Evolutionary conservation across 2,329 filamentous ascomycete genomes (phyloP).

Genomic region (Fusarium beomiforme): DNA sequence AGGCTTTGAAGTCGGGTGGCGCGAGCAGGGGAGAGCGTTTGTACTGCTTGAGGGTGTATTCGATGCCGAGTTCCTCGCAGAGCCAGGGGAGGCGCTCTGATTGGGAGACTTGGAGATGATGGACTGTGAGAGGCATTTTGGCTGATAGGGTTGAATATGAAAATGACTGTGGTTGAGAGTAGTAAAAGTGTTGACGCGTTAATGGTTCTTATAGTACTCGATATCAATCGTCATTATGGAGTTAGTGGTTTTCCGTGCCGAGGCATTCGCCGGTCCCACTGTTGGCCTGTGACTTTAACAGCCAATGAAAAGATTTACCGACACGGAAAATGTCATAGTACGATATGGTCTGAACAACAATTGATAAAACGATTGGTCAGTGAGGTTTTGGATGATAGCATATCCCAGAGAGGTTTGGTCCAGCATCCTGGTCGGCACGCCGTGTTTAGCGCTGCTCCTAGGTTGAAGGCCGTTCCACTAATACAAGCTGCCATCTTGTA

Average conservation of each 20-base stretch:
- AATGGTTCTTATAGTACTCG: slow-evolving; percentile 3
- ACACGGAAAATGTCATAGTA: not conserved
- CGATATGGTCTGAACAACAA: no score
- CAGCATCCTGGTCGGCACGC: no score
- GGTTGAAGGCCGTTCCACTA: no score
- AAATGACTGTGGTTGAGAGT: not conserved
- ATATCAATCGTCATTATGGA: slow-evolving; percentile 5
- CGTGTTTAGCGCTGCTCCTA: no score
- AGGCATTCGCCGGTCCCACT: slow-evolving; percentile 23
- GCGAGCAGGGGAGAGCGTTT: slow-evolving; percentile 30
- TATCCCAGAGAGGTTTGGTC: no score
- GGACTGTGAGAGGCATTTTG: slow-evolving; percentile 52
- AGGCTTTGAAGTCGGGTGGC: slow-evolving; percentile 35
- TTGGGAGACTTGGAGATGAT: slow-evolving; percentile 67
- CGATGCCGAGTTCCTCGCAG: slow-evolving; percentile 69
- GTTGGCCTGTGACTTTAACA: fast-evolving
- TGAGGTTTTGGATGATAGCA: no score
- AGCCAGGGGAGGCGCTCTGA: slow-evolving; percentile 73
- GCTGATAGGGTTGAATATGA: no score
- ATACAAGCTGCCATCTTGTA: no score
- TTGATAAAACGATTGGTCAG: not conserved
- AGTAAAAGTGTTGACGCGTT: not conserved
- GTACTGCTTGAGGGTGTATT: slow-evolving; percentile 53
- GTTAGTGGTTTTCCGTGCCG: not conserved
- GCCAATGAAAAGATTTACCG: slow-evolving; percentile 19